These are phyloP conservation scores for Sugiyamaella castrensis DNA, from an alignment of 1,139 yeast species.

Conservation along the genomic window DNA sequence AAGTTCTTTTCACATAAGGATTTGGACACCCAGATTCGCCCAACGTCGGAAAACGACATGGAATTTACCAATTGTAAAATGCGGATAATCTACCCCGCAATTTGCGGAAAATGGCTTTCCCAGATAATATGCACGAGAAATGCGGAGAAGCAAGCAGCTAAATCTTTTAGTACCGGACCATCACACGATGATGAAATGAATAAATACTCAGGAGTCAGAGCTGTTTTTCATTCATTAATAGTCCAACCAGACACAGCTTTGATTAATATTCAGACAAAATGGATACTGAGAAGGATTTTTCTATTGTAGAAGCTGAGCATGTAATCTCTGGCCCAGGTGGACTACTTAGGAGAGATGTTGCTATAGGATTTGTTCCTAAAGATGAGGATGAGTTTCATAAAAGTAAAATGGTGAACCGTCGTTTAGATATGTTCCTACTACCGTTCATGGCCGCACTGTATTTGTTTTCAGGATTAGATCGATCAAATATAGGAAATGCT, in stretches of 20 bases:
- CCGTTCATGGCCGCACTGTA: conserved; percentile 45
- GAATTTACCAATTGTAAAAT: no score
- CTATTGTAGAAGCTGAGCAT: conserved; percentile 1
- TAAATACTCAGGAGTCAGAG: background rate
- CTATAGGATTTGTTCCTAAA: conserved; percentile 4
- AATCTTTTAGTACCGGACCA: background rate
- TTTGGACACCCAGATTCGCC: no score
- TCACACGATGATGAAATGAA: background rate
- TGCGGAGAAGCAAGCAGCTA: no score
- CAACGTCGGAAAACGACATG: no score
- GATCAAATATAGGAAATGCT: conserved; percentile 59
- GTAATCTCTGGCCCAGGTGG: background rate
- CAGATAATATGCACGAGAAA: no score
- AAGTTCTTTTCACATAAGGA: no score
- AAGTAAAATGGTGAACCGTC: conserved; percentile 21
- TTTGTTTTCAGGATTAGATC: conserved; percentile 52
- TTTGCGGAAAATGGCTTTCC: no score
- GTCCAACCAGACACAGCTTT: no score
- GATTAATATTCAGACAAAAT: no score
- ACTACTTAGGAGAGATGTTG: background rate
- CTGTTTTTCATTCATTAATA: background rate
- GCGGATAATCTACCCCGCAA: no score
- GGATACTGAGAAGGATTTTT: conserved; percentile 1
- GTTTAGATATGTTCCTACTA: conserved; percentile 42
- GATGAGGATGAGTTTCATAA: conserved; percentile 2